phyloP scores from a whole-genome alignment of 352 stramenopile species.

The Phytophthora ohioensis region DNA sequence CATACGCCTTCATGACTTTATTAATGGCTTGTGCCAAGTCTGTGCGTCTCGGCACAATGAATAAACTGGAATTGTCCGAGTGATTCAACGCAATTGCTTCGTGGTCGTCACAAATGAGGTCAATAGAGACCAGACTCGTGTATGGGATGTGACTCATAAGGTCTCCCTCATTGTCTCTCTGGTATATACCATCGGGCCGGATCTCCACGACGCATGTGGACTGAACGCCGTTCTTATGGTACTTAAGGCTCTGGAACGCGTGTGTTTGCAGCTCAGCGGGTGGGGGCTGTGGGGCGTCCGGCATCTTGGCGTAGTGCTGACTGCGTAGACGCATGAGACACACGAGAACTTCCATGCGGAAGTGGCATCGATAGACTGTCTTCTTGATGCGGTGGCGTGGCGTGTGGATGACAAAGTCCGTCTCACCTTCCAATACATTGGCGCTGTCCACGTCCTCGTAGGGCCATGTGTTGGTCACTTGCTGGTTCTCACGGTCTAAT shows the following conservation, averaged over 20 bases:
- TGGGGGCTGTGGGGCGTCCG: conserved; percentile 22
- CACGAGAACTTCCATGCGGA: conserved; percentile 85
- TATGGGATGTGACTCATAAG: conserved; percentile 85
- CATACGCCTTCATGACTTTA: conserved; percentile 76
- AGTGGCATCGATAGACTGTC: conserved; percentile 82
- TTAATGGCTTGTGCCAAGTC: conserved; percentile 80
- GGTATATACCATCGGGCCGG: conserved; percentile 76
- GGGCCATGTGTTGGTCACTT: conserved; percentile 83
- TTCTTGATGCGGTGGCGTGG: conserved; percentile 85
- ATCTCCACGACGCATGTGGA: conserved; percentile 77
- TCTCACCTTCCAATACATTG: conserved; percentile 73
- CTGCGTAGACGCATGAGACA: conserved; percentile 80
- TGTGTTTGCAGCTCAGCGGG: conserved; percentile 63
- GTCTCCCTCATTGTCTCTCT: conserved; percentile 78
- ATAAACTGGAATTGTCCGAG: conserved; percentile 85
- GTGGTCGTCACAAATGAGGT: conserved; percentile 81
- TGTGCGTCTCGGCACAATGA: conserved; percentile 69
- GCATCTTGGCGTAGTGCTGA: conserved; percentile 59
- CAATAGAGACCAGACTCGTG: conserved; percentile 84
- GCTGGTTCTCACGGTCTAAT: conserved; percentile 71
- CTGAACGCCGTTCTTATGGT: conserved; percentile 63
- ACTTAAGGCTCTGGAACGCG: conserved; percentile 69
- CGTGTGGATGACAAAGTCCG: conserved; percentile 82
- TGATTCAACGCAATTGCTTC: conserved; percentile 81
- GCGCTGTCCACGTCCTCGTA: conserved; percentile 82